Base-by-base conservation (phyloP, 2,329 filamentous ascomycete species). In the Aureobasidium zeae region DNA sequence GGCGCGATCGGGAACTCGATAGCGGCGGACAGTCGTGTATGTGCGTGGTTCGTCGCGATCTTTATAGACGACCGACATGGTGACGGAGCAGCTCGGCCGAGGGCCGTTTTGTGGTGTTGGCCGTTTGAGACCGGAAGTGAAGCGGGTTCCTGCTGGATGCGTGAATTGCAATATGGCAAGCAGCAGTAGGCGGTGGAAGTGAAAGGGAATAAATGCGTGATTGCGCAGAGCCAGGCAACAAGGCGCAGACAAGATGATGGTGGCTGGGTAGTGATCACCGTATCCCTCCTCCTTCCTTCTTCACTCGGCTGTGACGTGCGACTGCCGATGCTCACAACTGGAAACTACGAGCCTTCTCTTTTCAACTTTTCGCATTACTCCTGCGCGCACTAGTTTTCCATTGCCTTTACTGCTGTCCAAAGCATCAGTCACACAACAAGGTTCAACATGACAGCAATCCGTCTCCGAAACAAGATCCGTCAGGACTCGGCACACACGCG, bases 21-120 rank as follows among this genome's bases (percentile, higher is more conserved):
- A 80, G 53, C 76, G 73, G 56, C 74, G 76, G 52, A 79, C 70
- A 5, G 72, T 75, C 51, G 70, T 73, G 53, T 70, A 72, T 25
- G 63, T 67, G 42, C 66, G 59, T 25, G 59, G 56, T 48, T 62
- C 62, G 45, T 39, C 55, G 55, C 39, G 54, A 51, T 69, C 66
- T 48, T 59, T 65, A 57, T 64, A 67, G 51, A 69, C 57, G 55
- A 64, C 62, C 30, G 68, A 71, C 66, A 67, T 67, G 45, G 15
- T 45, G 35, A 34, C 29, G 39, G 39, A 20, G 39, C 29, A 22
- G 39, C 20, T 33, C 39, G 21, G 30, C 22, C 12, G 39, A 34
- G 29, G 30, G 30, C 39, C 31, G 39, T 43, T 43, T 43, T n/a
- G n/a, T n/a, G 39, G 39, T 33, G 28, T 19, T 34, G 39, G 39